phyloP scores from a whole-genome alignment of 257 asterid species.

The Solanum habrochaites region DNA sequence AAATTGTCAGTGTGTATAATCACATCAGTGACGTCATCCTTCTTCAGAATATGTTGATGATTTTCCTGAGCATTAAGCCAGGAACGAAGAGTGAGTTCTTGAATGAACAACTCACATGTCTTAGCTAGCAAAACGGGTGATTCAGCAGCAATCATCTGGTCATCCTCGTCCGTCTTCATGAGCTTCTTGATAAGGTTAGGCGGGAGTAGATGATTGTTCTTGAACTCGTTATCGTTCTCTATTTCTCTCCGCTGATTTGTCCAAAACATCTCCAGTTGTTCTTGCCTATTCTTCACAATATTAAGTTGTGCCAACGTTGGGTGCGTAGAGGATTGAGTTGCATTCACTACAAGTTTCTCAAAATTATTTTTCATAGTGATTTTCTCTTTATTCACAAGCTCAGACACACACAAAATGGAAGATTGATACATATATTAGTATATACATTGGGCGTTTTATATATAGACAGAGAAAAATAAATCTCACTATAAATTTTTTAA shows the following conservation, averaged over 20 bases:
- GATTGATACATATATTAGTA: background rate
- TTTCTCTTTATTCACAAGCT: background rate
- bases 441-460: background rate
- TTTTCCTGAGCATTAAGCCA: no score
- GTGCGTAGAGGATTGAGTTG: no score
- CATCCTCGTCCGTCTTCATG: no score
- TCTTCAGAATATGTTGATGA: no score
- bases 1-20: no score
- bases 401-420: background rate
- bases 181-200: no score
- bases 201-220: slow-evolving; percentile 27
- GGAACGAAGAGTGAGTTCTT: no score
- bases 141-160: no score
- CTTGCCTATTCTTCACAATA: background rate
- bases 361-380: background rate
- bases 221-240: slow-evolving; percentile 33
- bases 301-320: background rate
- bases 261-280: slow-evolving; percentile 61
- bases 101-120: no score
- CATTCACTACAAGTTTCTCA: background rate
- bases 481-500: no score
- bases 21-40: no score
- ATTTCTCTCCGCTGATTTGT: background rate
- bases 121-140: no score
- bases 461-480: background rate